phyloP scores from a whole-genome alignment of 108 stramenopile genomes.

The Skeletonema costatum region DNA sequence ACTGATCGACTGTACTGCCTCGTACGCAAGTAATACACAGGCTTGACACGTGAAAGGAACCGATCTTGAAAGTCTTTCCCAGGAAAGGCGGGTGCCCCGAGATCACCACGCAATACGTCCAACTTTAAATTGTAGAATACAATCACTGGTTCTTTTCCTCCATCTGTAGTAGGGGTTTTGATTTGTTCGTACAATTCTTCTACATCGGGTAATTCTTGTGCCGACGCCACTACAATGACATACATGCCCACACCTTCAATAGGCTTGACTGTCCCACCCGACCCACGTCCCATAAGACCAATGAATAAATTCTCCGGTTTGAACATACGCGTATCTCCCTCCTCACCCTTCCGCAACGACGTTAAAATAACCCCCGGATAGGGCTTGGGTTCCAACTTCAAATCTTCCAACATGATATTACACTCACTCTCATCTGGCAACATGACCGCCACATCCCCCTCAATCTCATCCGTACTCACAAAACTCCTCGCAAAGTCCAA shows the following conservation, averaged over 20 bases:
- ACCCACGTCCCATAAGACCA: constrained; percentile 76
- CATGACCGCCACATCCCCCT: constrained; percentile 64
- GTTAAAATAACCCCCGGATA: constrained; percentile 67
- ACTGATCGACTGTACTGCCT: constrained; percentile 87
- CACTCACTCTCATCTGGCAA: constrained; percentile 84
- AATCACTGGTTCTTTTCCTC: constrained; percentile 62
- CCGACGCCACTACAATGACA: constrained; percentile 78
- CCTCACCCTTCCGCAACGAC: constrained; percentile 60
- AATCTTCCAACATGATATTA: constrained; percentile 69
- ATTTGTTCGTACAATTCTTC: constrained; percentile 75
- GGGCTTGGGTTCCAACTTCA: constrained; percentile 44
- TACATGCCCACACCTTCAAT: constrained; percentile 78
- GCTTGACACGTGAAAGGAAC: constrained; percentile 86
- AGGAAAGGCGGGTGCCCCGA: constrained; percentile 92
- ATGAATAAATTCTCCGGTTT: constrained; percentile 88
- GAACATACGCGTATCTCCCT: constrained; percentile 70
- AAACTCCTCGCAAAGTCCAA: constrained; percentile 84
- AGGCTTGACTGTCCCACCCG: constrained; percentile 68
- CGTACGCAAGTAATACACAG: constrained; percentile 92
- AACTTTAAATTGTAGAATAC: constrained; percentile 93
- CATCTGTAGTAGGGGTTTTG: constrained; percentile 15
- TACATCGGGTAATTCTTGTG: constrained; percentile 95
- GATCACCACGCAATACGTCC: constrained; percentile 91
- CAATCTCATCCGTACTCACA: constrained; percentile 44
- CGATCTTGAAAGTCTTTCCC: constrained; percentile 90